These are phyloP conservation scores for Phaeophleospora eucalypticola DNA, from an alignment of 2,329 filamentous ascomycete species.

Conservation along the genomic window DNA sequence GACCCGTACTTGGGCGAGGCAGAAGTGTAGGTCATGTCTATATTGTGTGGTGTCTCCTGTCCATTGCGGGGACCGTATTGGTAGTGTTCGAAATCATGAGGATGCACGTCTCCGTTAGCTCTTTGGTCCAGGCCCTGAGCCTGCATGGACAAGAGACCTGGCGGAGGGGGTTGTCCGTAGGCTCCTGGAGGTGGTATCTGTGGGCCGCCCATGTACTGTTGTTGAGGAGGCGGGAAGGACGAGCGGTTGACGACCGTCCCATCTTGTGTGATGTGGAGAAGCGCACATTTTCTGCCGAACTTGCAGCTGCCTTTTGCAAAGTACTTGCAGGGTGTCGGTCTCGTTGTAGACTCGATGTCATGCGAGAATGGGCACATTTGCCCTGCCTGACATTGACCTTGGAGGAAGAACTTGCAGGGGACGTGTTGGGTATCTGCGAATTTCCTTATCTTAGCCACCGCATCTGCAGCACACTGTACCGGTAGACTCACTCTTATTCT, in stretches of 20 bases:
- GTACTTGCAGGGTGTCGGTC: constrained; percentile 93
- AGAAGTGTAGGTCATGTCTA: constrained; percentile 57
- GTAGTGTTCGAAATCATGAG: constrained; percentile 27
- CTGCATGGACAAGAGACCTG: constrained; percentile 35
- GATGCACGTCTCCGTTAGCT: constrained; percentile 22
- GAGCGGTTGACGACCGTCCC: constrained; percentile 80
- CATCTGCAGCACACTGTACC: background rate
- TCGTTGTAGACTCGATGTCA: constrained; percentile 76
- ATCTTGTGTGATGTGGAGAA: constrained; percentile 91
- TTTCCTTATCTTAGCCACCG: background rate
- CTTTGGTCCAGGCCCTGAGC: constrained; percentile 30
- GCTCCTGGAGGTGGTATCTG: constrained; percentile 13
- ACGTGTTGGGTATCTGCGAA: constrained; percentile 85
- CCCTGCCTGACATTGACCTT: constrained; percentile 93
- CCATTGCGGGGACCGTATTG: constrained; percentile 26
- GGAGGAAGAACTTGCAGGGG: constrained; percentile 98
- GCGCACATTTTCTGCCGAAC: constrained; percentile 95
- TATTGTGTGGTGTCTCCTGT: constrained; percentile 33
- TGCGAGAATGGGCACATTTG: constrained; percentile 95
- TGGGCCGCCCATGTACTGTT: constrained; percentile 16
- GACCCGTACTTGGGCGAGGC: constrained; percentile 71
- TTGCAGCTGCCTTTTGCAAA: constrained; percentile 99
- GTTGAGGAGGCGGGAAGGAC: constrained; percentile 16
- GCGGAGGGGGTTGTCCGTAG: constrained; percentile 25
- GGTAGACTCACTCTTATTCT: constrained; percentile 44